phyloP scores from a whole-genome alignment of 106 monocot species.

The Posidonia australis region DNA sequence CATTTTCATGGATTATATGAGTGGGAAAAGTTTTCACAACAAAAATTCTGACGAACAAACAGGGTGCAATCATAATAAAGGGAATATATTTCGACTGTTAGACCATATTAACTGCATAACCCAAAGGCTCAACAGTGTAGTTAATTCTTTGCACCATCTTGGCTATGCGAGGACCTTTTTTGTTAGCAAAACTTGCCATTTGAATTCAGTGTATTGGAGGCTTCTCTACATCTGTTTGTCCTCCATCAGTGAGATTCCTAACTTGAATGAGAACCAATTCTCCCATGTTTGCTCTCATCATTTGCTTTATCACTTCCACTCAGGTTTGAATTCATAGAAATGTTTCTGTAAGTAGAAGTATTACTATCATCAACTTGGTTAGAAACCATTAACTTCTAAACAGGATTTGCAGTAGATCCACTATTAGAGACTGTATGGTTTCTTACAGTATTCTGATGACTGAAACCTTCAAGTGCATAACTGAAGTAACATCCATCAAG shows the following conservation, averaged over 20 bases:
- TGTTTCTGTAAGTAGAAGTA: not conserved
- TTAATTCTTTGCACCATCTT: conserved; percentile 50
- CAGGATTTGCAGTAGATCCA: conserved; percentile 3
- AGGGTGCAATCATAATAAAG: conserved; percentile 31
- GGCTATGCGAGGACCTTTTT: conserved; percentile 46
- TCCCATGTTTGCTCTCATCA: no score
- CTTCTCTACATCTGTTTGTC: conserved; percentile 13
- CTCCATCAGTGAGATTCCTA: no score
- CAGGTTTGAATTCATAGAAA: not conserved
- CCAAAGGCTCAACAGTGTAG: conserved; percentile 53
- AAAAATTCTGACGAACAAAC: not conserved
- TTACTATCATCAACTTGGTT: conserved; percentile 9
- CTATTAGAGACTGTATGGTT: not conserved
- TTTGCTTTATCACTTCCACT: no score
- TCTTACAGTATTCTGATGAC: no score
- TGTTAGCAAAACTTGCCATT: conserved; percentile 18
- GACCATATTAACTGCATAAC: conserved; percentile 65
- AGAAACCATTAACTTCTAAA: conserved; percentile 7
- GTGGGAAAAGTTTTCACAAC: no score
- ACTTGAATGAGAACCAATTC: no score
- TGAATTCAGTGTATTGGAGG: conserved; percentile 14
- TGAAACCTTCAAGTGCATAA: no score
- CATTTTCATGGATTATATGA: no score
- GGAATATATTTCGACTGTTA: conserved; percentile 54
- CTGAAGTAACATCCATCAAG: no score